Evolutionary conservation across 2,329 filamentous ascomycete species (phyloP).

Genomic region (Venturia effusa): DNA sequence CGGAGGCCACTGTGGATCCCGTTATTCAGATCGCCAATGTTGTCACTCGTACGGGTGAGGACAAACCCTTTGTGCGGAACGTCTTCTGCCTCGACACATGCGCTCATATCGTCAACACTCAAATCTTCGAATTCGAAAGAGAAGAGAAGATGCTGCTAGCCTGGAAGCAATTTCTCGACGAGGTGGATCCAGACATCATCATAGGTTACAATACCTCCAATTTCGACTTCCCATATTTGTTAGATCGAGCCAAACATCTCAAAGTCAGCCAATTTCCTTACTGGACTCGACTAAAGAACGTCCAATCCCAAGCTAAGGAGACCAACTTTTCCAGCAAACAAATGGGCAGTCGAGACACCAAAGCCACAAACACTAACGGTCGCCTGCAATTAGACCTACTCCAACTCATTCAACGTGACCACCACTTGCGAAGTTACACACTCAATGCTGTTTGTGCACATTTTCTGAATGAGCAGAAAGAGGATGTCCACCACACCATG

Average conservation of each 20-base stretch:
- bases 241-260: slow-evolving; percentile 77
- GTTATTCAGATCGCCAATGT: slow-evolving; percentile 98
- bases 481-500: slow-evolving; percentile 98
- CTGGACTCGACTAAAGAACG: slow-evolving; percentile 68
- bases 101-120: slow-evolving; percentile 87
- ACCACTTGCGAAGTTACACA: slow-evolving; percentile 93
- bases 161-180: slow-evolving; percentile 83
- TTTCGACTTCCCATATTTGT: slow-evolving; percentile 94
- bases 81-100: slow-evolving; percentile 93
- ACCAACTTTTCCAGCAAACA: slow-evolving; percentile 95
- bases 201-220: slow-evolving; percentile 99
- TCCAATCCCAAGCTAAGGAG: slow-evolving; percentile 61
- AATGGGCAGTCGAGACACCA: slow-evolving; percentile 92
- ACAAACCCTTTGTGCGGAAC: slow-evolving; percentile 90
- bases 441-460: slow-evolving; percentile 93
- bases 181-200: slow-evolving; percentile 91
- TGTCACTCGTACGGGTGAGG: slow-evolving; percentile 87
- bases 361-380: slow-evolving; percentile 88
- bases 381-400: slow-evolving; percentile 85
- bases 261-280: slow-evolving; percentile 73
- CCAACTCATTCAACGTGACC: slow-evolving; percentile 89
- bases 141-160: slow-evolving; percentile 86
- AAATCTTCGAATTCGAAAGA: slow-evolving; percentile 70
- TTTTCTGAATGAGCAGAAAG: slow-evolving; percentile 93
- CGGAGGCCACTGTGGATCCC: slow-evolving; percentile 80